Evolutionary conservation across 768 basidiomycete genomes (phyloP).

Genomic region (Hirschioporus abietinus): DNA sequence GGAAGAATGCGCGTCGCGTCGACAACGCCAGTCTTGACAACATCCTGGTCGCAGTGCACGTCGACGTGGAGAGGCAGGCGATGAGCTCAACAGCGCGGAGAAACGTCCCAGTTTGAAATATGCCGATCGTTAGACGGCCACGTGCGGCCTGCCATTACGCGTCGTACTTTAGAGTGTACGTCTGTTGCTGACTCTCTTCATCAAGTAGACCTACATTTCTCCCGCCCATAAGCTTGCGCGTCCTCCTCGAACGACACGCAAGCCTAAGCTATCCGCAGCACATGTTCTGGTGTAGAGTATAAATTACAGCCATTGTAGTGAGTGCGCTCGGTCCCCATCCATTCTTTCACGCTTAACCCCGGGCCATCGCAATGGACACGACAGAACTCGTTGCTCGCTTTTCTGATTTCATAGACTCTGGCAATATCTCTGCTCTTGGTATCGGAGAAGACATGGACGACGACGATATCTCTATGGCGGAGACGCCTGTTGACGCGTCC

Average conservation of each 20-base stretch:
- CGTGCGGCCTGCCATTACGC: background rate
- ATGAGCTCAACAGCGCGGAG: background rate
- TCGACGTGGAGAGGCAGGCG: background rate
- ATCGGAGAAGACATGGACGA: slow-evolving; percentile 43
- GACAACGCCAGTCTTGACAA: background rate
- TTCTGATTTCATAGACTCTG: background rate
- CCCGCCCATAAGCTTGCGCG: background rate
- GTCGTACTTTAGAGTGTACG: background rate
- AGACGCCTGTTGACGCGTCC: slow-evolving; percentile 33
- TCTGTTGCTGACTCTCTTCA: background rate
- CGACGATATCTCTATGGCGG: slow-evolving; percentile 46
- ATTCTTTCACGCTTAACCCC: background rate
- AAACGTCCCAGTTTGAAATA: background rate
- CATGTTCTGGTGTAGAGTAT: background rate
- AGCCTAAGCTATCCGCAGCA: background rate
- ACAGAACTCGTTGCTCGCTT: background rate
- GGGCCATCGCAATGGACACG: background rate
- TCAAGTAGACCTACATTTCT: background rate
- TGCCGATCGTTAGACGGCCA: background rate
- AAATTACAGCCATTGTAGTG: background rate
- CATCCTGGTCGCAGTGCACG: background rate
- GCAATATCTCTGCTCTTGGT: background rate
- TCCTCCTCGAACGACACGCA: background rate
- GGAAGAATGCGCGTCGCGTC: background rate
- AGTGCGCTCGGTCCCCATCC: background rate